phyloP scores from a whole-genome alignment of 129 eudicot genomes.

The Chrysanthemum lavandulifolium region DNA sequence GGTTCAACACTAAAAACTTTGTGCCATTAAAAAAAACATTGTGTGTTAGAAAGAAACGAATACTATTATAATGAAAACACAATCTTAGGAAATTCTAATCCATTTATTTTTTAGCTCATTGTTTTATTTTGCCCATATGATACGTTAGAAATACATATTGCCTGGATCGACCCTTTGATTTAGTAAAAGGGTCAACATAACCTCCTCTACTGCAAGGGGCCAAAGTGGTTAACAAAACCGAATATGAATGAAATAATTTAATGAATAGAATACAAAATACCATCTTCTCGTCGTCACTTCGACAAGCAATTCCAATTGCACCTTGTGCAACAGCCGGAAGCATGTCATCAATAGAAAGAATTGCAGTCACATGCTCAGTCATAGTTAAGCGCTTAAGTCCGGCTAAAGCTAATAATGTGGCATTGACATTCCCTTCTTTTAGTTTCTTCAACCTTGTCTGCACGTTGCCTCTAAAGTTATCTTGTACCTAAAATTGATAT shows the following conservation, averaged over 20 bases:
- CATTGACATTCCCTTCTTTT: slow-evolving; percentile 78
- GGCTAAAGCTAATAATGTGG: slow-evolving; percentile 86
- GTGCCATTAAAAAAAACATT: too few relatives aligned
- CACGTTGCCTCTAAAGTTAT: slow-evolving; percentile 90
- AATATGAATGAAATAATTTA: background rate
- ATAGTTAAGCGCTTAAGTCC: slow-evolving; percentile 81
- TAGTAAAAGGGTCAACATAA: background rate
- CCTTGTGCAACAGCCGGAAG: slow-evolving; percentile 96
- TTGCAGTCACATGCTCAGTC: slow-evolving; percentile 75
- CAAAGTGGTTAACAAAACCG: slow-evolving; percentile 14
- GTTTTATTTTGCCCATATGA: background rate
- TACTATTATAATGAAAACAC: too few relatives aligned
- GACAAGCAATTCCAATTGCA: slow-evolving; percentile 91
- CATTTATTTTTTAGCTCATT: too few relatives aligned
- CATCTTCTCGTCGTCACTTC: slow-evolving; percentile 82
- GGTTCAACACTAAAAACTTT: too few relatives aligned
- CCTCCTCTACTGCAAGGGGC: background rate
- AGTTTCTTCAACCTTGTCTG: slow-evolving; percentile 89
- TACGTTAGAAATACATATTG: background rate
- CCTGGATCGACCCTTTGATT: background rate
- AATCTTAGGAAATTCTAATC: too few relatives aligned
- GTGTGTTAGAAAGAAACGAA: too few relatives aligned
- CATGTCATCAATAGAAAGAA: slow-evolving; percentile 83
- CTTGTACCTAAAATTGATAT: slow-evolving; percentile 52
- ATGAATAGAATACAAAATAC: slow-evolving; percentile 35